phyloP scores from a whole-genome alignment of 208 protist genomes.

The Acanthamoeba lenticulata region DNA sequence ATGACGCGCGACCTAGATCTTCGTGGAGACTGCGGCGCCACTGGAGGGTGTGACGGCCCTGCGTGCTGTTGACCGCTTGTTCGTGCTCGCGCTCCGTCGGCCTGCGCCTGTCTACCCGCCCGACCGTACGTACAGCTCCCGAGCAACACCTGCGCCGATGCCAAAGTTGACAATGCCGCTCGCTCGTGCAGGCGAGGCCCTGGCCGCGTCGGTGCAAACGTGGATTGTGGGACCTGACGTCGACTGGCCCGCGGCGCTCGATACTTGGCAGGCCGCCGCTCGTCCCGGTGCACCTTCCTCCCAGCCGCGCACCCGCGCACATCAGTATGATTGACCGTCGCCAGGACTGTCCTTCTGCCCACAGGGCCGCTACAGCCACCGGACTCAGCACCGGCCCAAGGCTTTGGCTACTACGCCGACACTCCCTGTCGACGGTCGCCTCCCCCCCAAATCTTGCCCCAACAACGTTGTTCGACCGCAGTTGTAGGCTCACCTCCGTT shows the following conservation, averaged over 20 bases:
- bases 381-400: neutral
- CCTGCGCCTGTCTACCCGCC: neutral
- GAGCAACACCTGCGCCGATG: neutral
- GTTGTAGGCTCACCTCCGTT: neutral
- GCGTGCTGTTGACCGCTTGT: neutral
- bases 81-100: neutral
- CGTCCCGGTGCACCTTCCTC: neutral
- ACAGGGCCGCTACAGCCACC: neutral
- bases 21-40: neutral
- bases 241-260: no score
- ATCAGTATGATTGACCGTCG: neutral
- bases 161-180: no score
- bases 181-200: no score
- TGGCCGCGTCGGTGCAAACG: no score
- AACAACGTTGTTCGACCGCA: neutral
- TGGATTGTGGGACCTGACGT: no score
- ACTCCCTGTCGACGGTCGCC: neutral
- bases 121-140: neutral
- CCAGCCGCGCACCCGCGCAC: neutral
- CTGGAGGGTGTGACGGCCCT: neutral
- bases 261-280: no score
- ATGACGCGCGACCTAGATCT: neutral
- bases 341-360: neutral
- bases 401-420: neutral
- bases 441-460: neutral